Conservation (phyloP, 139 green algal genomes). For the Chlorella ohadii region DNA sequence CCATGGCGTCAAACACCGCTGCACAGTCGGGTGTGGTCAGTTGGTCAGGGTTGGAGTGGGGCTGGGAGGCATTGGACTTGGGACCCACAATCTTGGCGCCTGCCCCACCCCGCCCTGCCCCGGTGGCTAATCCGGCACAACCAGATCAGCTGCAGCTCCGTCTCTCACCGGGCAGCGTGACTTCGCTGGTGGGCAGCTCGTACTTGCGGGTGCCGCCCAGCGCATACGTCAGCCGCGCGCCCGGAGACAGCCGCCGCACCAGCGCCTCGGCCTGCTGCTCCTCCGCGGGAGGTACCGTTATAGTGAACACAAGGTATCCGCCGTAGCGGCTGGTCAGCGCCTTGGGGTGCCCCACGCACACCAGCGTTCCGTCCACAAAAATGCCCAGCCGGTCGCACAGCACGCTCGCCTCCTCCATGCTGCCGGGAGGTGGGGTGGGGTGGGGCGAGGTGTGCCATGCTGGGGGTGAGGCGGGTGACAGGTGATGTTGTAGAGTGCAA, state of each 20-base stretch:
- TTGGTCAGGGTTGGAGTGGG: neutral
- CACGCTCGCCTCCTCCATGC: conserved; percentile 97
- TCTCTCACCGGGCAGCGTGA: conserved; percentile 37
- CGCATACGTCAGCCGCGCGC: conserved; percentile 73
- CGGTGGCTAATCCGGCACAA: neutral
- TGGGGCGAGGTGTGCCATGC: too few species aligned
- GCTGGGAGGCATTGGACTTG: neutral
- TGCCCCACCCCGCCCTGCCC: neutral
- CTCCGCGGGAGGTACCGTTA: conserved; percentile 71
- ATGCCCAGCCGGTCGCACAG: conserved; percentile 94
- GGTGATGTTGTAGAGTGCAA: too few species aligned
- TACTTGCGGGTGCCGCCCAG: conserved; percentile 83
- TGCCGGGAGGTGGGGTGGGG: conserved; percentile 8
- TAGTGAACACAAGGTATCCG: conserved; percentile 79
- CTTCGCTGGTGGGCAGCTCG: conserved; percentile 66
- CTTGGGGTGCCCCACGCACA: conserved; percentile 91
- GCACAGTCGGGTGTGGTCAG: conserved; percentile 28
- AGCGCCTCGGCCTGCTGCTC: conserved; percentile 57
- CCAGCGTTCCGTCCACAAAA: conserved; percentile 88
- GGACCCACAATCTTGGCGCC: too few species aligned
- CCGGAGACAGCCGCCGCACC: conserved; percentile 58
- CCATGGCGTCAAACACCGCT: conserved; percentile 76
- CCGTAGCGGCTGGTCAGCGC: conserved; percentile 88
- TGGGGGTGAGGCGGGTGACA: neutral
- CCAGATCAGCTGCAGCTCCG: neutral